Evolutionary conservation across 148 eudicot genomes (phyloP).

Genomic region (Amaranthus cruentus): DNA sequence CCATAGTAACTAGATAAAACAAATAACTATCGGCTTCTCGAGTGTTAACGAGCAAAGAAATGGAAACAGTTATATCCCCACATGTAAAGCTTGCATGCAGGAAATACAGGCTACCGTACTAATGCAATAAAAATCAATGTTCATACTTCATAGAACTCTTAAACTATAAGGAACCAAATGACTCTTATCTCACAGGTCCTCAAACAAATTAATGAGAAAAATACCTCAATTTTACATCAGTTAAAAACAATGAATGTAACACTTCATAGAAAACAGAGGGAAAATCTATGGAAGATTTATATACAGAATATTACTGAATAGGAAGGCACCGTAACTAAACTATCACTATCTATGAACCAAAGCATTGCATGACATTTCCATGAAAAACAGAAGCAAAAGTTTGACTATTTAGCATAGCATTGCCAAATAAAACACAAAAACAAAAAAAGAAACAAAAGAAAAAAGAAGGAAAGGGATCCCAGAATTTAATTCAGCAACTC

Average conservation of each 20-base stretch:
- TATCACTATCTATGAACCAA: background rate
- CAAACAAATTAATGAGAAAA: background rate
- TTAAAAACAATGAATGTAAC: background rate
- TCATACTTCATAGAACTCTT: background rate
- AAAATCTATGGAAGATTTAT: background rate
- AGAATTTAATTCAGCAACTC: background rate
- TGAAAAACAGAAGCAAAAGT: background rate
- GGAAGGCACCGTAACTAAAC: background rate
- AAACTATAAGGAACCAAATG: too few species aligned
- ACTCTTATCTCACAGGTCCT: background rate
- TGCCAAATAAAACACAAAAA: too few species aligned
- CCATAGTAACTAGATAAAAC: background rate
- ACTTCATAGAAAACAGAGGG: background rate
- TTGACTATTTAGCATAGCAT: background rate
- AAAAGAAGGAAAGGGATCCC: conserved; percentile 2
- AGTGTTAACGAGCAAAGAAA: background rate
- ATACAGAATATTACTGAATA: background rate
- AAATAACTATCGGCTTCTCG: background rate
- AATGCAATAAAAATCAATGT: background rate
- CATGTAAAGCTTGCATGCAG: background rate
- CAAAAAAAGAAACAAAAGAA: too few species aligned
- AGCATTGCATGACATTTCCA: background rate
- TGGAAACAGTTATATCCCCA: background rate
- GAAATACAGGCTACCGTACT: background rate
- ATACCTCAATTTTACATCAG: background rate